phyloP scores from a whole-genome alignment of 2,329 filamentous ascomycete species.

The Fusarium sp. region DNA sequence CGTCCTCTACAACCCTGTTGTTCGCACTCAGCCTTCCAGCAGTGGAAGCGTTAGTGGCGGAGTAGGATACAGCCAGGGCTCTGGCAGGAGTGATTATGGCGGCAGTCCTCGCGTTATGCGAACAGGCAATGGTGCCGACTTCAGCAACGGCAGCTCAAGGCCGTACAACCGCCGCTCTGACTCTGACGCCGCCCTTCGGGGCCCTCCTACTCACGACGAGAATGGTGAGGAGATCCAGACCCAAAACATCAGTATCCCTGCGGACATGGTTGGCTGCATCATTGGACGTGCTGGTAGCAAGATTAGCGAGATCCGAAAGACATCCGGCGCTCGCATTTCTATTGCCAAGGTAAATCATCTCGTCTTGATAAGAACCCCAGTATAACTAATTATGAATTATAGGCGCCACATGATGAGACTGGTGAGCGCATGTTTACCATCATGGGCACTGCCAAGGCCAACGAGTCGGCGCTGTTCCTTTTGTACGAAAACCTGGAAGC shows the following conservation, averaged over 20 bases:
- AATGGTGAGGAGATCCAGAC: conserved; percentile 98
- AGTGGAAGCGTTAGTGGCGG: conserved; percentile 58
- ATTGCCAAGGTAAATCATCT: conserved; percentile 79
- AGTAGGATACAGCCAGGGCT: conserved; percentile 53
- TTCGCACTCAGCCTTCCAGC: conserved; percentile 77
- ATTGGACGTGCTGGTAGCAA: conserved; percentile 95
- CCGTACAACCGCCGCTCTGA: conserved; percentile 83
- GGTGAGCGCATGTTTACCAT: conserved; percentile 99
- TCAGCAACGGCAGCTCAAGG: conserved; percentile 80
- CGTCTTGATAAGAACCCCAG: not conserved
- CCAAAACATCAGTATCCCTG: conserved; percentile 99
- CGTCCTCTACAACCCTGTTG: conserved; percentile 95
- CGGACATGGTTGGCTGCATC: conserved; percentile 99
- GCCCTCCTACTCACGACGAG: conserved; percentile 89
- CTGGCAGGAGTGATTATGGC: conserved; percentile 64
- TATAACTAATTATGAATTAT: conserved; percentile 16
- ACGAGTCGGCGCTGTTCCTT: conserved; percentile 95
- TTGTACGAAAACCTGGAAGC: conserved; percentile 99
- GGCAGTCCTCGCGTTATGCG: conserved; percentile 82
- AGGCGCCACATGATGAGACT: conserved; percentile 93
- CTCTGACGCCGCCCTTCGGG: conserved; percentile 81
- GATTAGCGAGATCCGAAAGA: conserved; percentile 98
- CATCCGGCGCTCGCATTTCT: conserved; percentile 94
- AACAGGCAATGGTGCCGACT: conserved; percentile 96
- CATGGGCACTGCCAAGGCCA: conserved; percentile 91